phyloP scores from a whole-genome alignment of 257 asterid species.

The Haberlea rhodopensis region DNA sequence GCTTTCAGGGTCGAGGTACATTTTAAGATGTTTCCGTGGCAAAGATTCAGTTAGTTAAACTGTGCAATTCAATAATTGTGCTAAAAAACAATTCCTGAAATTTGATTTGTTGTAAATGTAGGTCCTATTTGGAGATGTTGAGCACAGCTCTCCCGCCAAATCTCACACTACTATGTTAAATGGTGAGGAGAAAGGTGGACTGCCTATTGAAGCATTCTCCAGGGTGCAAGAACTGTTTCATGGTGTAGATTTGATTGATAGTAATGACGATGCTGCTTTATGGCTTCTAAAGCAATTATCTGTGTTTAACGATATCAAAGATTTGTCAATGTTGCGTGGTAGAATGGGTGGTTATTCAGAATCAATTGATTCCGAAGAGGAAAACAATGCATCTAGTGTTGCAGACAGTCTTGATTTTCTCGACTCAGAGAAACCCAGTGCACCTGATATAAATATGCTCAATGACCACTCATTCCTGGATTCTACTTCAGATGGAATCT shows the following conservation, averaged over 20 bases:
- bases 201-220: conserved; percentile 93
- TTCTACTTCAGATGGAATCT: conserved; percentile 56
- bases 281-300: conserved; percentile 93
- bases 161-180: conserved; percentile 66
- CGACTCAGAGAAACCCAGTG: conserved; percentile 67
- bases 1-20: conserved; percentile 95
- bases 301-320: conserved; percentile 75
- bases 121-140: conserved; percentile 96
- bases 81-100: conserved; percentile 23
- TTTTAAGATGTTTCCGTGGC: conserved; percentile 16
- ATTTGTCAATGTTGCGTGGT: conserved; percentile 60
- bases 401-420: conserved; percentile 91
- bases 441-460: conserved; percentile 53
- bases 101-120: conserved; percentile 30
- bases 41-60: conserved; percentile 21
- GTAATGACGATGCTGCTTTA: conserved; percentile 80
- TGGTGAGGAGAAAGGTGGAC: conserved; percentile 88
- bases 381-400: conserved; percentile 80
- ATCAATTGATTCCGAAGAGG: conserved; percentile 94
- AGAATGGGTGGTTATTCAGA: conserved; percentile 78
- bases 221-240: conserved; percentile 88
- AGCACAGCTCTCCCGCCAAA: conserved; percentile 65
- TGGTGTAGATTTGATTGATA: conserved; percentile 87
- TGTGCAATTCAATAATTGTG: conserved; percentile 15
- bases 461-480: conserved; percentile 65